A percentile compares a stretch with the other conserved stretches of the same genome.
Conservation (phyloP, 2,329 filamentous ascomycete genomes). For the Phaeosphaeriaceae sp. region DNA sequence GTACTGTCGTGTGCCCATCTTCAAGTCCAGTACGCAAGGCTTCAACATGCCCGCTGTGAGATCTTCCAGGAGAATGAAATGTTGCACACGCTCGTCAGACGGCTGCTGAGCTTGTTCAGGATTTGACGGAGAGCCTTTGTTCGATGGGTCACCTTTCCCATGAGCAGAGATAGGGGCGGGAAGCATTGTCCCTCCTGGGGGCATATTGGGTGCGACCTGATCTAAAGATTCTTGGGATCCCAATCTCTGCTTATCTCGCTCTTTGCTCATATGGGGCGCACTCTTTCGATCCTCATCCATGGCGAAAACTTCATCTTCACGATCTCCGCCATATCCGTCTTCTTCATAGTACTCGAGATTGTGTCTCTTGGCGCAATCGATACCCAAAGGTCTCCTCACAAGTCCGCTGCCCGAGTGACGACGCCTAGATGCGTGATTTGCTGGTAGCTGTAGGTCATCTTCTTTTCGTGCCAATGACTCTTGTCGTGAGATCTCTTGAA, state of each 20-base stretch:
- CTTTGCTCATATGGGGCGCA: background rate
- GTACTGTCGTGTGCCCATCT: slow-evolving; percentile 98
- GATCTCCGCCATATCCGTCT: slow-evolving; percentile 82
- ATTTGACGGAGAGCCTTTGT: slow-evolving; percentile 49
- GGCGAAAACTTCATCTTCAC: slow-evolving; percentile 72
- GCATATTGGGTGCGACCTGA: background rate
- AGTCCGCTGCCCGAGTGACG: slow-evolving; percentile 89
- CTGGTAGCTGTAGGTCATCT: slow-evolving; percentile 39
- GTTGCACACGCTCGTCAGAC: slow-evolving; percentile 75
- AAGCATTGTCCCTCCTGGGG: slow-evolving; percentile 37
- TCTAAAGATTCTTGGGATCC: background rate
- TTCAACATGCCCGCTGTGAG: slow-evolving; percentile 95
- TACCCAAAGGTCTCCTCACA: slow-evolving; percentile 72
- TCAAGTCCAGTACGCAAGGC: slow-evolving; percentile 95
- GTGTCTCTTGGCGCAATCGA: slow-evolving; percentile 69
- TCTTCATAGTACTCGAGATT: slow-evolving; percentile 91
- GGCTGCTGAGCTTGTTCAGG: slow-evolving; percentile 56
- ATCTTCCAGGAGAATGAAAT: slow-evolving; percentile 92
- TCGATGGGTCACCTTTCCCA: slow-evolving; percentile 9
- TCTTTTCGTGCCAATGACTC: slow-evolving; percentile 8
- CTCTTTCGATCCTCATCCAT: slow-evolving; percentile 64
- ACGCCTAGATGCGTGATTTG: slow-evolving; percentile 55
- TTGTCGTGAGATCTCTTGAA: slow-evolving; percentile 16
- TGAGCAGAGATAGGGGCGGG: slow-evolving; percentile 35
- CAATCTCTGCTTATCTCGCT: background rate